phyloP scores from a whole-genome alignment of 139 green algal genomes.

The Coelastrella sp. region DNA sequence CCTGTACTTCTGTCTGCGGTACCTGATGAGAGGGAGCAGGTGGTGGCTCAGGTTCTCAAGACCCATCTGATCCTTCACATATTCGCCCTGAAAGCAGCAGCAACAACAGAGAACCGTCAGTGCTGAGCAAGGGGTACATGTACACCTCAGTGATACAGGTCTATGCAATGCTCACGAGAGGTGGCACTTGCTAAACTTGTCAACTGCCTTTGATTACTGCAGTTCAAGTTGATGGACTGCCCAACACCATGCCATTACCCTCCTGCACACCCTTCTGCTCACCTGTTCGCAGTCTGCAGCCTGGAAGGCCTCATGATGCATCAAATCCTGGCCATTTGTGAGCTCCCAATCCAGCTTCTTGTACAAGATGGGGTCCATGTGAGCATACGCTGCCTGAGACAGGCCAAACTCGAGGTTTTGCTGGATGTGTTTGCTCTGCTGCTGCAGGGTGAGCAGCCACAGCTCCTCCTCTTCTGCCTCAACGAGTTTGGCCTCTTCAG shows the following conservation, averaged over 20 bases:
- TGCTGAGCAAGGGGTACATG: background rate
- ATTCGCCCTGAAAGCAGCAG: constrained; percentile 54
- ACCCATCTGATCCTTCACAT: constrained; percentile 72
- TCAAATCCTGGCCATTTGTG: constrained; percentile 65
- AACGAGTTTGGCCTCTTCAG: constrained; percentile 57
- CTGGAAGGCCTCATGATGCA: constrained; percentile 46
- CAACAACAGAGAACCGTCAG: background rate
- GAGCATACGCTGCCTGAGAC: constrained; percentile 61
- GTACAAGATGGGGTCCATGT: constrained; percentile 77
- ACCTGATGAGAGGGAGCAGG: constrained; percentile 75
- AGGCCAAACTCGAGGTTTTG: constrained; percentile 63
- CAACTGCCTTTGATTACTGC: too few species aligned
- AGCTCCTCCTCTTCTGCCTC: constrained; percentile 79
- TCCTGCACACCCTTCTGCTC: background rate
- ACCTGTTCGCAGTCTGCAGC: constrained; percentile 68
- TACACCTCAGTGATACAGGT: too few species aligned
- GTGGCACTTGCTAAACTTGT: too few species aligned
- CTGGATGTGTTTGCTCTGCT: constrained; percentile 52
- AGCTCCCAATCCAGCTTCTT: constrained; percentile 81
- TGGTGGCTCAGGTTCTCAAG: constrained; percentile 74
- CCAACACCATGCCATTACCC: too few species aligned
- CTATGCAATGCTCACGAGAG: too few species aligned
- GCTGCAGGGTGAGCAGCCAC: constrained; percentile 57
- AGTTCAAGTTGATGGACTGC: too few species aligned
- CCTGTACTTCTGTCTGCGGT: constrained; percentile 51